Evolutionary conservation across 2,329 filamentous ascomycete genomes (phyloP).

Genomic region (Tolypocladium tundrense): DNA sequence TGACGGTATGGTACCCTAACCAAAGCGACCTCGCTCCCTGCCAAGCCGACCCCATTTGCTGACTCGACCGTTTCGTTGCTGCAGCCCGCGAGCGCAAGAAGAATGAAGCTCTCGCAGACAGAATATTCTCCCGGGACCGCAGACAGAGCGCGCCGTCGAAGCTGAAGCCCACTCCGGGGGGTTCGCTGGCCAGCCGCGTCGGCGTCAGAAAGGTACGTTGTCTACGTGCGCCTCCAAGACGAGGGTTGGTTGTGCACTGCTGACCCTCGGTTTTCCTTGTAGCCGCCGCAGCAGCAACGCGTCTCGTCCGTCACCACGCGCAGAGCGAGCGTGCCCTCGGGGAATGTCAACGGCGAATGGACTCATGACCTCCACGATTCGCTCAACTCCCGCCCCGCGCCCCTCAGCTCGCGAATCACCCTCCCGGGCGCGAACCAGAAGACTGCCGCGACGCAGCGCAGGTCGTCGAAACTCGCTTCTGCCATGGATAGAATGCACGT

Average conservation of each 20-base stretch:
- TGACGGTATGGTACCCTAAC: conserved; percentile 36
- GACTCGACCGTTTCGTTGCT: background rate
- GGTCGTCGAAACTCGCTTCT: conserved; percentile 29
- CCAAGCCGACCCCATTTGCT: background rate
- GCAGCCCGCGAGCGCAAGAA: conserved; percentile 58
- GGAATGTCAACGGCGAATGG: conserved; percentile 59
- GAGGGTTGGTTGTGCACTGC: background rate
- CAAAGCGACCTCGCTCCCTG: background rate
- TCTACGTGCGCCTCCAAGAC: background rate
- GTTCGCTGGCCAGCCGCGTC: conserved; percentile 60
- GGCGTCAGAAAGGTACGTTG: conserved; percentile 58
- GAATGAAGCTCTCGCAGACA: conserved; percentile 60
- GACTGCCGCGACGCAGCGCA: conserved; percentile 16
- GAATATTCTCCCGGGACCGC: conserved; percentile 57
- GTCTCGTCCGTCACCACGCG: conserved; percentile 12
- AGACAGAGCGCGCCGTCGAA: conserved; percentile 44
- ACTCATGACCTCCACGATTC: conserved; percentile 56
- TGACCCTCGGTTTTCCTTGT: background rate
- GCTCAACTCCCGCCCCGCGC: conserved; percentile 24
- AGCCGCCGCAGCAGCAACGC: conserved; percentile 13
- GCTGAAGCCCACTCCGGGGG: conserved; percentile 32
- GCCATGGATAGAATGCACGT: conserved; percentile 32
- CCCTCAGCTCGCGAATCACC: conserved; percentile 37
- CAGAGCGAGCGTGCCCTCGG: conserved; percentile 27
- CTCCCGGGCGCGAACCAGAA: conserved; percentile 22